Evolutionary conservation across 148 eudicot species (phyloP).

Genomic region (Tetragonia tetragonoides): DNA sequence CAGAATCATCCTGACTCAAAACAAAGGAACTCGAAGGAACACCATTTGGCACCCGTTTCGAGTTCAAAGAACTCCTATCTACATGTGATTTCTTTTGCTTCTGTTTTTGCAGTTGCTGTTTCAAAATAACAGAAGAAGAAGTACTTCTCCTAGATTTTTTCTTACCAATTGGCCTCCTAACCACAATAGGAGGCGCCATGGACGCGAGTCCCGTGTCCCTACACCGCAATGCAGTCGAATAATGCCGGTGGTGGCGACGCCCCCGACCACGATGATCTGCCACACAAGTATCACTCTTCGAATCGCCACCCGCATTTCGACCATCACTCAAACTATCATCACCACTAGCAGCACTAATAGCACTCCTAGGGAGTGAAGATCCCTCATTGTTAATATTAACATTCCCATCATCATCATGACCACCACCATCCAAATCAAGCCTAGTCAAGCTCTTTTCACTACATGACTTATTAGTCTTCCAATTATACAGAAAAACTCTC

Average conservation of each 20-base stretch:
- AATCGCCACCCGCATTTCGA: constrained; percentile 54
- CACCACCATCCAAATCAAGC: constrained; percentile 33
- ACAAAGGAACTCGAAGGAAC: constrained; percentile 32
- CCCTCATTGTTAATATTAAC: constrained; percentile 39
- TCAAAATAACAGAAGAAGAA: constrained; percentile 41
- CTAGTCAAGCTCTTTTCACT: constrained; percentile 60
- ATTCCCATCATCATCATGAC: constrained; percentile 32
- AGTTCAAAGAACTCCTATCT: constrained; percentile 33
- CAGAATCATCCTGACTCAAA: constrained; percentile 50
- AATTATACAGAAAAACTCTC: constrained; percentile 71
- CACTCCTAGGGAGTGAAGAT: constrained; percentile 42
- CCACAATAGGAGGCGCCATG: constrained; percentile 39
- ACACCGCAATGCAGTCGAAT: constrained; percentile 48
- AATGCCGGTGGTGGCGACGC: constrained; percentile 17
- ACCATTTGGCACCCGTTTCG: constrained; percentile 34
- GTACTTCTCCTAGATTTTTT: constrained; percentile 43
- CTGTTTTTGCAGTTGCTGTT: constrained; percentile 41
- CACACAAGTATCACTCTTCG: constrained; percentile 59
- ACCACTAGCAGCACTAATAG: constrained; percentile 40
- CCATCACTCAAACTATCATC: constrained; percentile 74
- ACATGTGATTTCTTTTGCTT: constrained; percentile 35
- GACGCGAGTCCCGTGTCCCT: constrained; percentile 44
- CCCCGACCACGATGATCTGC: constrained; percentile 41
- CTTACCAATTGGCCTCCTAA: constrained; percentile 47
- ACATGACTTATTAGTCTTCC: constrained; percentile 73